phyloP scores from a whole-genome alignment of 768 basidiomycete species.

The Trametes gibbosa region DNA sequence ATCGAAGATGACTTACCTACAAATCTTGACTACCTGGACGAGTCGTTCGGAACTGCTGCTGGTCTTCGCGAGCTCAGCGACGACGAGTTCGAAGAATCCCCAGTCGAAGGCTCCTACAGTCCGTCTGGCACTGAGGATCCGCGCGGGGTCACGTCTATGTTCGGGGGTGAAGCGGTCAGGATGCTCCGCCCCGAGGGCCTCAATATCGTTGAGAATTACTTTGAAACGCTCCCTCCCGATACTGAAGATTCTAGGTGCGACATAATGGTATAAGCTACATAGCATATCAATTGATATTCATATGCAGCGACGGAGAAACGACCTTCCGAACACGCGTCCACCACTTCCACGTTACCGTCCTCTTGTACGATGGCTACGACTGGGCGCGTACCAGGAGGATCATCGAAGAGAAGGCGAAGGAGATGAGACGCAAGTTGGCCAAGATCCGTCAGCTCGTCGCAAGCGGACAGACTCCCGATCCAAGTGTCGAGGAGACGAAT shows the following conservation, averaged over 20 bases:
- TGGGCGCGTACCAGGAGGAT: constrained; percentile 83
- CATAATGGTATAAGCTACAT: background rate
- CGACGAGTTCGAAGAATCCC: constrained; percentile 71
- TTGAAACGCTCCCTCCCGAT: constrained; percentile 62
- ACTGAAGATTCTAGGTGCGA: constrained; percentile 50
- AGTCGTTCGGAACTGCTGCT: constrained; percentile 74
- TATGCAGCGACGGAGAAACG: constrained; percentile 43
- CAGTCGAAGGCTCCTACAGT: constrained; percentile 25
- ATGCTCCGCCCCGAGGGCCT: constrained; percentile 66
- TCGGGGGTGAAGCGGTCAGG: constrained; percentile 85
- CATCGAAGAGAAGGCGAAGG: constrained; percentile 85
- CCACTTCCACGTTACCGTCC: constrained; percentile 61
- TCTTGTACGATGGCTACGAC: constrained; percentile 93
- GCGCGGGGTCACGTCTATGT: constrained; percentile 49
- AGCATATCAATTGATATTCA: background rate
- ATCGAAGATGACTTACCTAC: constrained; percentile 88
- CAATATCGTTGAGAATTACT: constrained; percentile 71
- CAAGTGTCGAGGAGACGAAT: constrained; percentile 66
- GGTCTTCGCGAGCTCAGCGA: constrained; percentile 71
- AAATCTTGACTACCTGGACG: constrained; percentile 85
- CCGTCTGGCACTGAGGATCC: constrained; percentile 26
- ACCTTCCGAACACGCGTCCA: constrained; percentile 53
- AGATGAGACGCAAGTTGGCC: constrained; percentile 80
- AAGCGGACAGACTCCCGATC: constrained; percentile 82
- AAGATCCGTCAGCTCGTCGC: constrained; percentile 92